A percentile compares a stretch with the other conserved stretches of the same genome.
Conservation (phyloP, 495 filamentous ascomycete species). For the Wilcoxina mikolae region DNA sequence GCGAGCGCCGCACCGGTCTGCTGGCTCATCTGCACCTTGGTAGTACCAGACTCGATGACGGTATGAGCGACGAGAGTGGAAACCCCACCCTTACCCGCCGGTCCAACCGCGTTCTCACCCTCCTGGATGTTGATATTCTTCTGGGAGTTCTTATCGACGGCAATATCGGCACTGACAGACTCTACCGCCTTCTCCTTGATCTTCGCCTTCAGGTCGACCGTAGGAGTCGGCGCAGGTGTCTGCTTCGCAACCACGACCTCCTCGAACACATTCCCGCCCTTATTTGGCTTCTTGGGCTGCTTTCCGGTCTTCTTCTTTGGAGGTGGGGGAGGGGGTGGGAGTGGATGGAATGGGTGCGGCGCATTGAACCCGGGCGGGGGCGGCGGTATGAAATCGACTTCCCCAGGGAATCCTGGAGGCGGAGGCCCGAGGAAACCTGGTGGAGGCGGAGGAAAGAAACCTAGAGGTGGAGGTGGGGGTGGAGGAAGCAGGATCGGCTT, state of each 20-base stretch:
- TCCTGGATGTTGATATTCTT: constrained; percentile 27
- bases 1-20: constrained; percentile 13
- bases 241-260: background rate
- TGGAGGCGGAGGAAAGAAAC: background rate
- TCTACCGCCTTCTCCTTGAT: constrained; percentile 14
- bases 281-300: constrained; percentile 9
- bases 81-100: constrained; percentile 30
- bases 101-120: constrained; percentile 20
- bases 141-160: constrained; percentile 21
- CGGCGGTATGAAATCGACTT: background rate
- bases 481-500: background rate
- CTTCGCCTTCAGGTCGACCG: constrained; percentile 5
- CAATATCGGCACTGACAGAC: constrained; percentile 16
- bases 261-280: constrained; percentile 25
- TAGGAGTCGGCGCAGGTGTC: background rate
- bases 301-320: background rate
- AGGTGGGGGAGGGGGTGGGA: constrained; percentile 7
- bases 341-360: constrained; percentile 1
- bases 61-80: constrained; percentile 3
- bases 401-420: background rate
- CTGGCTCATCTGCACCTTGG: background rate
- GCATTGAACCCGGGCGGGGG: background rate
- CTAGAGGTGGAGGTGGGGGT: constrained; percentile 1
- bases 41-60: constrained; percentile 8
- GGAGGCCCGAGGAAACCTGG: constrained; percentile 2